Conservation (phyloP, 2,329 filamentous ascomycete species). For the Microdochium trichocladiopsis region DNA sequence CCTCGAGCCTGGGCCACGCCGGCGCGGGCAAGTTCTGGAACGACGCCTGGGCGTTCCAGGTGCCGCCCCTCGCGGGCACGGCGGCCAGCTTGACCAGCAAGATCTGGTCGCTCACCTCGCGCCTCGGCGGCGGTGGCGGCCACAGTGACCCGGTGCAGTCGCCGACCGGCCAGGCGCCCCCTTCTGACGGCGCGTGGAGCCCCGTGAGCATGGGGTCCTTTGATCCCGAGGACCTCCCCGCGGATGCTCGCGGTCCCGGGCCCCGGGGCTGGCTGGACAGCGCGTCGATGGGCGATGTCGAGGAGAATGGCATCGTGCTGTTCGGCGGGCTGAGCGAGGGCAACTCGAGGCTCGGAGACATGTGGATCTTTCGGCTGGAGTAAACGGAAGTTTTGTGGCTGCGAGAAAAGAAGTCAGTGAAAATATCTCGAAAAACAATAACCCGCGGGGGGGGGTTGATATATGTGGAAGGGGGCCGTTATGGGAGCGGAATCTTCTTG, state of each 20-base stretch:
- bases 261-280: constrained; percentile 52
- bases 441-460: too few species aligned
- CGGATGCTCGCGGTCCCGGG: constrained; percentile 35
- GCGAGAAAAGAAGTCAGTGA: too few species aligned
- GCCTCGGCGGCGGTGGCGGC: neutral
- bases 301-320: constrained; percentile 51
- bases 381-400: constrained; percentile 4
- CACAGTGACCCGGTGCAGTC: constrained; percentile 14
- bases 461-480: too few species aligned
- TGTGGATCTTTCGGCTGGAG: constrained; percentile 55
- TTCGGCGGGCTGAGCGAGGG: constrained; percentile 51
- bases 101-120: neutral
- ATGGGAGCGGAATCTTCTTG: too few species aligned
- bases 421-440: too few species aligned
- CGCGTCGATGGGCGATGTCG: constrained; percentile 48
- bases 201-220: constrained; percentile 37
- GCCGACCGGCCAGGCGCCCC: constrained; percentile 41
- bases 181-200: constrained; percentile 54
- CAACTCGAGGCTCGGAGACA: constrained; percentile 49
- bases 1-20: constrained; percentile 40
- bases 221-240: constrained; percentile 42
- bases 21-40: constrained; percentile 46
- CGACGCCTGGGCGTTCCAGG: constrained; percentile 59
- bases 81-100: constrained; percentile 40
- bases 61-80: constrained; percentile 42